These are phyloP conservation scores for Magnolia changhungtana DNA, from an alignment of 164 flowering plant genomes.

Conservation along the genomic window DNA sequence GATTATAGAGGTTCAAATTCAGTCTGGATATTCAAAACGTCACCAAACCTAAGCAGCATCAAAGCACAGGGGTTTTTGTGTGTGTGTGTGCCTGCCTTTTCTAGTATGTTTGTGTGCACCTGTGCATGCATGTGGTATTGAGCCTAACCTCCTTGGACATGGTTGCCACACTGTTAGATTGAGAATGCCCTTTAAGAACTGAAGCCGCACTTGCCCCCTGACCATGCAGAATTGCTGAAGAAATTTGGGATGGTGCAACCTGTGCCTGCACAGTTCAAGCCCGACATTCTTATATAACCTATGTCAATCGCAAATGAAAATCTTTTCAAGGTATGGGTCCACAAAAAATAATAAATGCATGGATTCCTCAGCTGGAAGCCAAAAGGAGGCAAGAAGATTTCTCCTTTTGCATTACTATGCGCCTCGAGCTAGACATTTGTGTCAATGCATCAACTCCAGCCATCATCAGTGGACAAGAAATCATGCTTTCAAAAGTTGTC, in stretches of 20 bases:
- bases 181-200: slow-evolving; percentile 24
- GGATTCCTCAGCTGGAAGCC: too few relatives aligned
- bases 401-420: too few relatives aligned
- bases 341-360: too few relatives aligned
- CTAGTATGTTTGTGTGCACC: not conserved
- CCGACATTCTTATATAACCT: too few relatives aligned
- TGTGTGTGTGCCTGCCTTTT: too few relatives aligned
- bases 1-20: not conserved
- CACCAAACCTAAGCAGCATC: not conserved
- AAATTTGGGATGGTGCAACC: slow-evolving; percentile 19
- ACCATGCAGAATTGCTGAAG: slow-evolving; percentile 22
- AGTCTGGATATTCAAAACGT: not conserved
- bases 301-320: too few relatives aligned
- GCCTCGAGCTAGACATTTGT: too few relatives aligned
- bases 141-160: slow-evolving; percentile 66
- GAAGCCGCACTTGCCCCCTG: slow-evolving; percentile 22
- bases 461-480: too few relatives aligned
- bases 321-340: too few relatives aligned
- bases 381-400: too few relatives aligned
- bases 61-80: not conserved
- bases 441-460: too few relatives aligned
- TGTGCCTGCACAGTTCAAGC: not conserved
- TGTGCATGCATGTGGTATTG: not conserved
- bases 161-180: slow-evolving; percentile 17
- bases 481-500: too few relatives aligned